A percentile compares a stretch with the other conserved stretches of the same genome.
Conservation (phyloP, 2,329 filamentous ascomycete species). For the Bipolaris oryzae region DNA sequence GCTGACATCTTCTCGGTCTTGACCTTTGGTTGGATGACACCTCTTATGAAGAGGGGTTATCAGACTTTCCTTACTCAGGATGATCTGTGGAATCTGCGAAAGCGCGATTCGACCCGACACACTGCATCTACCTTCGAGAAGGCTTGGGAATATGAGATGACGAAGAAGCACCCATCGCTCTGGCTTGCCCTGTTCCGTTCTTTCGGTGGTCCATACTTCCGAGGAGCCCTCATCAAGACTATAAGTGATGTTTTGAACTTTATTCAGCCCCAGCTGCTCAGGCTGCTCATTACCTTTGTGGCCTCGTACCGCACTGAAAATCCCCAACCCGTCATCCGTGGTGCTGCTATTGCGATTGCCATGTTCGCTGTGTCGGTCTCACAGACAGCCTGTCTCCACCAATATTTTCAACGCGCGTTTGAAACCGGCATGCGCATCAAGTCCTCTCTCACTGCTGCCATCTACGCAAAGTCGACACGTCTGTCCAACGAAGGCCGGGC, state of each 20-base stretch:
- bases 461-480: conserved; percentile 88
- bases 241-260: conserved; percentile 86
- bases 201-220: conserved; percentile 82
- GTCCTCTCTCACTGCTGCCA: conserved; percentile 83
- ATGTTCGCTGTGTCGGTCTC: conserved; percentile 90
- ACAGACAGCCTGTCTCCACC: conserved; percentile 90
- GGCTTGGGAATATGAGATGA: conserved; percentile 77
- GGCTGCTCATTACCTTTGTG: conserved; percentile 82
- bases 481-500: conserved; percentile 92
- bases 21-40: conserved; percentile 98
- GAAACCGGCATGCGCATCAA: conserved; percentile 98
- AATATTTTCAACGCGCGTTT: conserved; percentile 96
- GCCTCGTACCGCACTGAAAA: conserved; percentile 70
- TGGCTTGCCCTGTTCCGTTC: conserved; percentile 86
- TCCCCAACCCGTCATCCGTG: conserved; percentile 80
- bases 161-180: conserved; percentile 75
- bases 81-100: conserved; percentile 90
- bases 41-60: conserved; percentile 95
- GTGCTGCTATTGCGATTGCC: conserved; percentile 82
- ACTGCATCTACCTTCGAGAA: conserved; percentile 74
- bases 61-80: conserved; percentile 90
- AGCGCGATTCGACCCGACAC: conserved; percentile 75
- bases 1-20: conserved; percentile 91
- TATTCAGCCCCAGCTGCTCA: conserved; percentile 86
- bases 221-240: conserved; percentile 86